phyloP scores from a whole-genome alignment of 2,329 filamentous ascomycete species.

The Stagonosporopsis tanaceti region DNA sequence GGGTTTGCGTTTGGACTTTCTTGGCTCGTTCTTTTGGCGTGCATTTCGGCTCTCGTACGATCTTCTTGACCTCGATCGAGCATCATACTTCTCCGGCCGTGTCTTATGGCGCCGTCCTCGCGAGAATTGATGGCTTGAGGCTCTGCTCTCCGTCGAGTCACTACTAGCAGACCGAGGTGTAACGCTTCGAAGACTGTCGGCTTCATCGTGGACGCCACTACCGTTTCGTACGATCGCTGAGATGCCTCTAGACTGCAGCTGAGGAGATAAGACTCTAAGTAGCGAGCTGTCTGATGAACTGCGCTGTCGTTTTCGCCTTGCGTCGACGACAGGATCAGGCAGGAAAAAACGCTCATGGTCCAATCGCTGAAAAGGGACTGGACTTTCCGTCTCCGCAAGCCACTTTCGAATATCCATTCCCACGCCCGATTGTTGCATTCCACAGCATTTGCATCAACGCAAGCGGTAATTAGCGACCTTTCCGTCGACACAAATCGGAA shows the following conservation, averaged over 20 bases:
- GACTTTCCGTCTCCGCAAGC: constrained; percentile 53
- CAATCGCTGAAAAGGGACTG: constrained; percentile 34
- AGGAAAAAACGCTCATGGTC: constrained; percentile 31
- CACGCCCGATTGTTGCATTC: constrained; percentile 8
- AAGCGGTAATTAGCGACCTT: constrained; percentile 28
- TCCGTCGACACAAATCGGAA: constrained; percentile 15
- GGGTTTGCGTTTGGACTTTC: constrained; percentile 45
- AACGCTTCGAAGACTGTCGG: constrained; percentile 25
- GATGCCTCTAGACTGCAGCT: constrained; percentile 19
- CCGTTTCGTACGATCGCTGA: constrained; percentile 8
- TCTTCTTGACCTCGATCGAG: constrained; percentile 42
- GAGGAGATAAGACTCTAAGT: constrained; percentile 31
- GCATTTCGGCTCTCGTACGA: constrained; percentile 30
- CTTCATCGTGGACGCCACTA: constrained; percentile 15
- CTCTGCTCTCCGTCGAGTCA: constrained; percentile 26
- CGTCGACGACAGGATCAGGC: constrained; percentile 24
- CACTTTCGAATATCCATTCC: constrained; percentile 57
- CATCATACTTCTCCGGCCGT: constrained; percentile 55
- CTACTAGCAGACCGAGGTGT: constrained; percentile 23
- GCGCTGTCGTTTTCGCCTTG: constrained; percentile 43
- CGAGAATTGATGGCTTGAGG: constrained; percentile 47
- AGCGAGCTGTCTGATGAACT: constrained; percentile 52
- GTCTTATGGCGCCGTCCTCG: constrained; percentile 57
- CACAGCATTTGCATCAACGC: constrained; percentile 5
- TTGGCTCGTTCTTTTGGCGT: constrained; percentile 37